These are phyloP conservation scores for Fusarium fracticaudum DNA, from an alignment of 2,329 filamentous ascomycete species.

Conservation along the genomic window DNA sequence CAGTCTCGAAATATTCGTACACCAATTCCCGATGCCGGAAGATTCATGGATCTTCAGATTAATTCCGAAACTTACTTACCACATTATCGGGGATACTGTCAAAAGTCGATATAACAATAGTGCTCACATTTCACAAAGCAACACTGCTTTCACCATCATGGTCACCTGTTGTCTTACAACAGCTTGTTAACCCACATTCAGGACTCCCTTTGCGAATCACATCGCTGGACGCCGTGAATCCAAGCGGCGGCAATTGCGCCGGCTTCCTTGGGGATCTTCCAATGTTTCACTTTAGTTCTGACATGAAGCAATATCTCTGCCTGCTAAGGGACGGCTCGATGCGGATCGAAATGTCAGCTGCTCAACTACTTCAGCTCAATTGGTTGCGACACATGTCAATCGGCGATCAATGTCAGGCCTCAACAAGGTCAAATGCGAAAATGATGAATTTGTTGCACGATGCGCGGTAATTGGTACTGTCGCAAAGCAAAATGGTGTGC, in stretches of 20 bases:
- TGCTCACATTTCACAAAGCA: neutral
- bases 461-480: neutral
- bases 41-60: neutral
- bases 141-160: neutral
- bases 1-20: neutral
- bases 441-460: neutral
- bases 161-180: neutral
- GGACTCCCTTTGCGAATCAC: neutral
- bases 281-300: slow-evolving; percentile 3
- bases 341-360: neutral
- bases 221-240: neutral
- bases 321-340: neutral
- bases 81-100: neutral
- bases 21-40: neutral
- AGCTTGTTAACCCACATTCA: neutral
- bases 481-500: neutral
- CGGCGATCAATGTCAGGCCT: neutral
- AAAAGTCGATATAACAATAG: neutral
- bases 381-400: slow-evolving; percentile 7
- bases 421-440: neutral
- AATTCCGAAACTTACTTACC: neutral
- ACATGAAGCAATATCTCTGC: neutral
- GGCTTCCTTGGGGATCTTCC: neutral
- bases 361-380: slow-evolving; percentile 3
- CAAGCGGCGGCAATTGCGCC: neutral